phyloP scores from a whole-genome alignment of 148 eudicot species.

The Suaeda aralocaspica region DNA sequence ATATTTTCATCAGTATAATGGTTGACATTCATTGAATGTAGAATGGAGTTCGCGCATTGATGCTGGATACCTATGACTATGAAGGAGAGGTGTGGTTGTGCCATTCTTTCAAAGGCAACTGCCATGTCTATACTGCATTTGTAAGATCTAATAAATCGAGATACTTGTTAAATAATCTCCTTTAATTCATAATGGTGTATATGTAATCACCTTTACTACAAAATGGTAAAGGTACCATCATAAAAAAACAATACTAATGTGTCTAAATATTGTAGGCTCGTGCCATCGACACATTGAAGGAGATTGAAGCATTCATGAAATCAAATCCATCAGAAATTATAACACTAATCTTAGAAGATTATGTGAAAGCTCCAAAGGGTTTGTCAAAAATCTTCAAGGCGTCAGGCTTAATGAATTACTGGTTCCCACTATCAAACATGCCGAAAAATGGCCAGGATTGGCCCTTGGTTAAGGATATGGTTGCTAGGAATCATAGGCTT shows the following conservation, averaged over 20 bases:
- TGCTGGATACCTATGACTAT: slow-evolving; percentile 36
- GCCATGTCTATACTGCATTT: slow-evolving; percentile 30
- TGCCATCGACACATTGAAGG: slow-evolving; percentile 30
- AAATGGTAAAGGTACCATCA: no score
- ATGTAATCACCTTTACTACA: background rate
- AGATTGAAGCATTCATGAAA: slow-evolving; percentile 31
- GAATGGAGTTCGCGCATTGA: slow-evolving; percentile 38
- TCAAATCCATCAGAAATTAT: slow-evolving; percentile 33
- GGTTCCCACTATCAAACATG: slow-evolving; percentile 34
- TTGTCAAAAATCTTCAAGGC: slow-evolving; percentile 24
- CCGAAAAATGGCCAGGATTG: slow-evolving; percentile 32
- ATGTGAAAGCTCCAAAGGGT: slow-evolving; percentile 28
- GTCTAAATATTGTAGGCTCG: slow-evolving; percentile 8
- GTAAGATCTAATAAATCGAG: slow-evolving; percentile 18
- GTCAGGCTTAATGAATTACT: slow-evolving; percentile 29
- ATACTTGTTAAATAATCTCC: background rate
- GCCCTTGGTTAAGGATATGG: slow-evolving; percentile 36
- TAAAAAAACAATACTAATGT: background rate
- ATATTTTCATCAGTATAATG: background rate
- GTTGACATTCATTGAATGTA: slow-evolving; percentile 2
- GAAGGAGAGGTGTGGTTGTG: slow-evolving; percentile 38
- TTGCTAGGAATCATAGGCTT: slow-evolving; percentile 31
- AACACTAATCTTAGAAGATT: slow-evolving; percentile 37
- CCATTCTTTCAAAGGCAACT: slow-evolving; percentile 36
- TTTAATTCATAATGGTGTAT: background rate